Evolutionary conservation across 345 rosid genomes (phyloP).

Genomic region (Reutealis trisperma): DNA sequence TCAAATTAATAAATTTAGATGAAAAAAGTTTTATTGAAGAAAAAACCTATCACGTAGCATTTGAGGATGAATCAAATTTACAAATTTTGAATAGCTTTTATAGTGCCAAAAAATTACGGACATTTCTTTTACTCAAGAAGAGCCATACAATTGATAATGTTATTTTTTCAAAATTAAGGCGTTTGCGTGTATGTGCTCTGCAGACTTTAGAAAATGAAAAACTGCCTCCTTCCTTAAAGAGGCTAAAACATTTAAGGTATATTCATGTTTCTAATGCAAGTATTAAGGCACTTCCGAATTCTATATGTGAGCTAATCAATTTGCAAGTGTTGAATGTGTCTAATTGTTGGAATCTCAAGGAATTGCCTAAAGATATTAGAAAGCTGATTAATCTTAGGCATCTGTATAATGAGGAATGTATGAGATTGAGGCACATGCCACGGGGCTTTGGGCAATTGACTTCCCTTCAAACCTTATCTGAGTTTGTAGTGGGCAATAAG

Average conservation of each 20-base stretch:
- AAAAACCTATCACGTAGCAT: too few species aligned
- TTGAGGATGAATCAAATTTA: too few species aligned
- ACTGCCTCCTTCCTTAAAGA: neutral
- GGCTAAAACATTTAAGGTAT: neutral
- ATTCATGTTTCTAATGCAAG: neutral
- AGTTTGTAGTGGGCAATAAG: slow-evolving; percentile 2
- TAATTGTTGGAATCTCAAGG: neutral
- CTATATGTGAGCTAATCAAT: slow-evolving; percentile 5
- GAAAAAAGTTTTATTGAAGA: too few species aligned
- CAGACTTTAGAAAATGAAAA: too few species aligned
- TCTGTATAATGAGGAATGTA: slow-evolving; percentile 3
- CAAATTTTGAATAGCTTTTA: too few species aligned
- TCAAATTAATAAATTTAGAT: too few species aligned
- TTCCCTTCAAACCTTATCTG: slow-evolving; percentile 4
- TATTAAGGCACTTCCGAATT: slow-evolving; percentile 15
- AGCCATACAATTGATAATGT: too few species aligned
- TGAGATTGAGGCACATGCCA: slow-evolving; percentile 1
- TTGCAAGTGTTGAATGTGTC: slow-evolving; percentile 17
- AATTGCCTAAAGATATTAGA: too few species aligned
- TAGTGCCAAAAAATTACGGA: too few species aligned
- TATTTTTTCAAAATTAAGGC: too few species aligned
- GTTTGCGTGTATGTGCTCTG: too few species aligned
- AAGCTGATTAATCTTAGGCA: slow-evolving; percentile 11
- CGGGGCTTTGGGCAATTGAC: slow-evolving; percentile 3
- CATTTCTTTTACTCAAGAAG: too few species aligned